Conservation (phyloP, 2,329 filamentous ascomycete species). For the Blastomyces parvus region DNA sequence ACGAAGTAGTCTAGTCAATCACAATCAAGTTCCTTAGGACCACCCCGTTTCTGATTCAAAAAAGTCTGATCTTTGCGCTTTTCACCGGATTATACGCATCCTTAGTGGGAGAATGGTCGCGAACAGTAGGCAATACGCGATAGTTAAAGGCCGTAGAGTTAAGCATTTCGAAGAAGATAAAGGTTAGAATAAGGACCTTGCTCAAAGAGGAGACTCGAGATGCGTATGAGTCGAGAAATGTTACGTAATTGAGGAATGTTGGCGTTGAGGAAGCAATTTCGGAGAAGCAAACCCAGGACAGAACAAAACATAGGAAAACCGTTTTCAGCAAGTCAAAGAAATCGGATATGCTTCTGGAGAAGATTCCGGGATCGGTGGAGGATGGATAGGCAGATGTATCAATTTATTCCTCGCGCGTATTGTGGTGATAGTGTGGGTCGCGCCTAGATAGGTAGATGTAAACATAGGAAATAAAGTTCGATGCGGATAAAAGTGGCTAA, state of each 20-base stretch:
- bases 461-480: constrained; percentile 9
- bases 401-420: neutral
- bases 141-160: neutral
- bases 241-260: neutral
- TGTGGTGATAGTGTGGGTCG: neutral
- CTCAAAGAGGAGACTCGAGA: neutral
- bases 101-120: neutral
- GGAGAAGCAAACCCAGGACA: constrained; percentile 2
- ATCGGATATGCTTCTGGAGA: constrained; percentile 4
- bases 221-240: neutral
- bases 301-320: constrained; percentile 1
- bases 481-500: constrained; percentile 6
- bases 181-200: neutral
- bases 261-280: neutral
- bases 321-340: neutral
- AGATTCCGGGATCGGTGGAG: neutral
- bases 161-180: neutral
- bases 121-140: neutral
- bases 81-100: neutral
- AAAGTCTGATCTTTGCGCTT: neutral
- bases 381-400: neutral
- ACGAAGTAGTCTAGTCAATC: neutral
- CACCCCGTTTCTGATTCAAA: neutral
- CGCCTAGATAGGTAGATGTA: neutral
- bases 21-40: neutral